Percentiles rank a stretch among this genome's conserved stretches.
phyloP scores from a whole-genome alignment of 208 protist genomes.

The Wallacemonas sp. region DNA sequence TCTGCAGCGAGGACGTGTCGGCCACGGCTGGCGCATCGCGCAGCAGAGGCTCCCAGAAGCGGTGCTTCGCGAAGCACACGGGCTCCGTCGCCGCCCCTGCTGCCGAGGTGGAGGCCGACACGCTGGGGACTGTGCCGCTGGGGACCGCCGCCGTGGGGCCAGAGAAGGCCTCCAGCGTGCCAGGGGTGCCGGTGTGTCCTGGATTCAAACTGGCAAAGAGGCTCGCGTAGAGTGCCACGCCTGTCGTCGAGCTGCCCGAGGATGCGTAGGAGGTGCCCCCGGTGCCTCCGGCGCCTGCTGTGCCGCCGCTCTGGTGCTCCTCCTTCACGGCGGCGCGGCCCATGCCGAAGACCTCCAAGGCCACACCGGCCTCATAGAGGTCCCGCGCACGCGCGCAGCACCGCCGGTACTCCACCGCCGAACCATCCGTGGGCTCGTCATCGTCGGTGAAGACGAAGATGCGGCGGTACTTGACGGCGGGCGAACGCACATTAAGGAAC shows the following conservation, averaged over 20 bases:
- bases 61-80: not conserved
- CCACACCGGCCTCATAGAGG: slow-evolving; percentile 52
- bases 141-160: not conserved
- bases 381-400: slow-evolving; percentile 46
- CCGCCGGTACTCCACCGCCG: slow-evolving; percentile 31
- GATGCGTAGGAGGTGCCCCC: too few relatives aligned
- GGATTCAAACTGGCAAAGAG: not conserved
- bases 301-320: not conserved
- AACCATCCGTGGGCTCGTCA: slow-evolving; percentile 57
- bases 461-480: slow-evolving; percentile 43
- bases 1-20: not conserved
- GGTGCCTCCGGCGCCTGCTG: too few relatives aligned
- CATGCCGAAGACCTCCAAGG: slow-evolving; percentile 74
- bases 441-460: slow-evolving; percentile 90
- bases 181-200: not conserved
- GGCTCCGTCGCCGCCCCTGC: not conserved
- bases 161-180: not conserved
- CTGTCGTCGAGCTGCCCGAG: too few relatives aligned
- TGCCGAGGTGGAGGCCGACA: too few relatives aligned
- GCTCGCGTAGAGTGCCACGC: too few relatives aligned
- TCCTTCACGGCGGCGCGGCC: slow-evolving; percentile 11
- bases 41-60: slow-evolving; percentile 39
- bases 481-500: slow-evolving; percentile 36
- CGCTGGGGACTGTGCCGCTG: too few relatives aligned
- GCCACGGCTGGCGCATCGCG: slow-evolving; percentile 7